Percentiles rank a stretch among this genome's conserved stretches.
These are phyloP conservation scores for Xylaria arbuscula DNA, from an alignment of 2,329 filamentous ascomycete genomes.

Conservation along the genomic window DNA sequence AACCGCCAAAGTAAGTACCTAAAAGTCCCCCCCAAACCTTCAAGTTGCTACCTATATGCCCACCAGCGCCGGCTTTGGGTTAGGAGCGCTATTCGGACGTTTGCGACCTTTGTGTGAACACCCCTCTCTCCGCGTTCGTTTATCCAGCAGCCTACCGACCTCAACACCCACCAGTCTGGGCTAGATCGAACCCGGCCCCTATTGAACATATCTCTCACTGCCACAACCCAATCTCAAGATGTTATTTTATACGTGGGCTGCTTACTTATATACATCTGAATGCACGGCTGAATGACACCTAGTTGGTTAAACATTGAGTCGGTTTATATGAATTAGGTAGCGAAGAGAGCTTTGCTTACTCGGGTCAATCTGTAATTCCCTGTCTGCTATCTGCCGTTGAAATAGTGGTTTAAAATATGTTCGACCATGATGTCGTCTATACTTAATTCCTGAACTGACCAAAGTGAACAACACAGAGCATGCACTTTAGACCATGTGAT, in stretches of 20 bases:
- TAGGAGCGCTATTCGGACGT: conserved; percentile 18
- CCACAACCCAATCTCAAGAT: too few relatives aligned
- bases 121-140: conserved; percentile 12
- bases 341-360: not conserved
- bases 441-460: not conserved
- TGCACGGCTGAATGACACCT: too few relatives aligned
- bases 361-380: not conserved
- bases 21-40: conserved; percentile 6
- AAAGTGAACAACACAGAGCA: conserved; percentile 7
- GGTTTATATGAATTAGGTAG: too few relatives aligned
- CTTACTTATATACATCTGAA: too few relatives aligned
- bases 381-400: not conserved
- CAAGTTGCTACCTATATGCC: conserved; percentile 2
- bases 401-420: not conserved
- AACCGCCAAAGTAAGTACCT: not conserved
- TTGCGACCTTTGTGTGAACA: conserved; percentile 14
- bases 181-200: too few relatives aligned
- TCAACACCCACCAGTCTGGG: too few relatives aligned
- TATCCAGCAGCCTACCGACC: not conserved
- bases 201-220: too few relatives aligned
- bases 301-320: too few relatives aligned
- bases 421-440: not conserved
- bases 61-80: conserved; percentile 23
- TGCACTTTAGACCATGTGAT: conserved; percentile 12
- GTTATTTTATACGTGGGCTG: too few relatives aligned